Evolutionary conservation across 31 red algal species (phyloP), one percentile per base, ranked within the genome.

Genomic region (Bonnemaisonia californica): DNA sequence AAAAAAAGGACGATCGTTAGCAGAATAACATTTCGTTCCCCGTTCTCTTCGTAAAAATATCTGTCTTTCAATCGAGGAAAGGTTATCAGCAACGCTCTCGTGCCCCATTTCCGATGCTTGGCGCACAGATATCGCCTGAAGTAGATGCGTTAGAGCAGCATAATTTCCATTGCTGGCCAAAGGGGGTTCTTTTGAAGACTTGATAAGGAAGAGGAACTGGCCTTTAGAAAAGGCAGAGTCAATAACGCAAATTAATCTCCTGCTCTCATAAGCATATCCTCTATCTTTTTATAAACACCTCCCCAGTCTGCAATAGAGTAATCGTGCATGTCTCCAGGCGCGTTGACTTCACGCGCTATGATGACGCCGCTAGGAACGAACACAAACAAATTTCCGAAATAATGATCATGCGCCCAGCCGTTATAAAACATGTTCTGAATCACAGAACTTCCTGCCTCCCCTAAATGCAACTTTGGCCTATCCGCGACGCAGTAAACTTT

Each of bases 211-310:
- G 3, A 41, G 48, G 41, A 47, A 45, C 29, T 19, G 5, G 4
- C 4, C 22, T 41, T 2, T 41, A 26, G 37, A 73, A 73, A 73
- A 73, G 12, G 34, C 1, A 45, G 69, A 73, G 36, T 73, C 69
- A 13, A 73, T 18, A 4, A 73, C 35, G 23, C 19, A 42, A 47
- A 4, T 45, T 0, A 18, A 18, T 16, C 69, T 26, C 21, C 48
- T 35, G 19, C 28, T 2, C 30, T 24, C 69, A 42, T 42, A 41
- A n/a, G n/a, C 19, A 0, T 16, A 0, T 4, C 23, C 7, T 45
- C 35, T 4, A 41, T 35, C 37, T n/a, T n/a, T n/a, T n/a, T n/a
- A n/a, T n/a, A n/a, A n/a, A n/a, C n/a, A n/a, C n/a, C n/a, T n/a
- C n/a, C n/a, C n/a, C n/a, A n/a, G n/a, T n/a, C n/a, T n/a, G n/a